Base-by-base conservation (phyloP, 208 protist species). In the Angomonas deanei region DNA sequence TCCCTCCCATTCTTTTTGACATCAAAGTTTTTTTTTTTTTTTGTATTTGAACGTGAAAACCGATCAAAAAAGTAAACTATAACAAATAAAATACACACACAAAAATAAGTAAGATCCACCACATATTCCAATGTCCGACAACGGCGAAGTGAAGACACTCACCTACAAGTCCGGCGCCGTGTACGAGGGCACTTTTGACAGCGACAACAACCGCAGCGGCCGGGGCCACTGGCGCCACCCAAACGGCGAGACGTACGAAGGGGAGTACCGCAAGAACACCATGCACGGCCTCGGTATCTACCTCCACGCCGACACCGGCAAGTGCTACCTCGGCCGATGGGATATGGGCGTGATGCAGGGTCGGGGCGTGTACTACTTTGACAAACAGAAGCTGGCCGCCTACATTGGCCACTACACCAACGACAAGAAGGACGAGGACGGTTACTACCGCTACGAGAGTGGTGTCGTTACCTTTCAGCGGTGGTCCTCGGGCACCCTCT, bases 241-340 rank as follows among this genome's bases (percentile, higher is more conserved):
- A 0, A 59, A 80, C 13, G 91, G 91, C 26, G 87, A 94, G 63
- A 72, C 48, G 19, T 97, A 95, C 64, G 88, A 94, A 59, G 91
- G 91, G 24, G 82, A 97, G 74, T 97, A 94, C 73, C 62, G 72
- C 15, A 61, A 92, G 36, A 93, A 96, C 70, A 86, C 86, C 66
- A 78, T 86, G 70, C 64, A 96, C 10, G 91, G 91, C 8, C 77
- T 90, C 50, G 91, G 91, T 64, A 66, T 91, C 19, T 96, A 96
- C 66, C 64, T 67, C 36, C 93, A 89, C 64, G 50, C 58, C 4
- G 61, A 75, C 42, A 80, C 80, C 24, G 86, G 88, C 31, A 91
- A 92, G 66, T 62, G 63, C 34, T 97, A 94, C 73, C 30, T 93
- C 10, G 91, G 91, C n/a, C 64, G 88, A 47, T 97, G 91, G 88